These are phyloP conservation scores for Rhizomucor miehei DNA, from an alignment of 371 early-diverging fungal genomes.

Conservation along the genomic window DNA sequence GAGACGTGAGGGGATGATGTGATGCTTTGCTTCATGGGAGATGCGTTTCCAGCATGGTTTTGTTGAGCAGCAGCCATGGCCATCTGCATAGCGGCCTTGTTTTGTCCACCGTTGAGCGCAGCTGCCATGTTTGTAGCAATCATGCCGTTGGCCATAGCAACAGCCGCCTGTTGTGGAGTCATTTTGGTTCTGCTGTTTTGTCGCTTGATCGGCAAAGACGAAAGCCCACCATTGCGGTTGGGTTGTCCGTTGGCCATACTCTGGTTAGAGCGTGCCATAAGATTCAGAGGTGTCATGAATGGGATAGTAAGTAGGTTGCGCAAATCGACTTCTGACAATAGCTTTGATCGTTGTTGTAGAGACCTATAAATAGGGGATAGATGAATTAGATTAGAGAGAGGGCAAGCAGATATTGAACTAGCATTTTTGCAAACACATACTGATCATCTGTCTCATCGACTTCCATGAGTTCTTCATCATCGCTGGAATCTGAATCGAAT, in stretches of 20 bases:
- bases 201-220: conserved; percentile 33
- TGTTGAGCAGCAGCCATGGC: conserved; percentile 35
- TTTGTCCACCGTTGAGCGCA: conserved; percentile 25
- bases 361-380: conserved; percentile 20
- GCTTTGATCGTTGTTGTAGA: conserved; percentile 47
- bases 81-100: conserved; percentile 35
- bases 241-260: not conserved
- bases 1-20: too few relatives aligned
- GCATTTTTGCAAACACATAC: conserved; percentile 15
- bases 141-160: conserved; percentile 48
- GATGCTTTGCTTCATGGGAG: too few relatives aligned
- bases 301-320: conserved; percentile 45
- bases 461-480: conserved; percentile 19
- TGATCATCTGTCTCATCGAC: conserved; percentile 45
- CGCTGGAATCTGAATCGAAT: conserved; percentile 53
- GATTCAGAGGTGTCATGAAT: conserved; percentile 24
- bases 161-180: conserved; percentile 46
- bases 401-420: too few relatives aligned
- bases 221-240: conserved; percentile 5
- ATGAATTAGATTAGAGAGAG: too few relatives aligned
- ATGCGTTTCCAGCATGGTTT: not conserved
- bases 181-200: conserved; percentile 35
- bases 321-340: conserved; percentile 53
- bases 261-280: not conserved
- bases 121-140: conserved; percentile 48